These are phyloP conservation scores for Agapanthus africanus DNA, from an alignment of 106 monocot genomes.

Conservation along the genomic window DNA sequence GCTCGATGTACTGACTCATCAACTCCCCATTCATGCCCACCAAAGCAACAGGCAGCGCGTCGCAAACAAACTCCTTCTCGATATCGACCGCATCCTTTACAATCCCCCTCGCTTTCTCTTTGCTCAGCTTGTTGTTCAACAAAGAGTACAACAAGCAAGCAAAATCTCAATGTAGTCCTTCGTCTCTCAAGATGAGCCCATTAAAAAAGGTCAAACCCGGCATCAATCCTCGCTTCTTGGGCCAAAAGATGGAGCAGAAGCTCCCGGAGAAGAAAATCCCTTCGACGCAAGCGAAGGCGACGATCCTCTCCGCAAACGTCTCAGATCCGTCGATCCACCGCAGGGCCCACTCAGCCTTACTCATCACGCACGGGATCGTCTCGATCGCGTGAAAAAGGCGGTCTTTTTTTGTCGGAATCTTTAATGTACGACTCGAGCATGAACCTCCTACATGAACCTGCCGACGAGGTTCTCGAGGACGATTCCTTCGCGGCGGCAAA, in stretches of 20 bases:
- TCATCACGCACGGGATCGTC: constrained; percentile 39
- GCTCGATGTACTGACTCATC: constrained; percentile 17
- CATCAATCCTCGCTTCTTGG: constrained; percentile 64
- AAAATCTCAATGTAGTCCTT: constrained; percentile 56
- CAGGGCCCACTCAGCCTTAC: constrained; percentile 56
- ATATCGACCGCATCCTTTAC: constrained; percentile 10
- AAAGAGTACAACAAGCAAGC: constrained; percentile 31
- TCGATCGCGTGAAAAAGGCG: constrained; percentile 53
- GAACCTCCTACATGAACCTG: constrained; percentile 46
- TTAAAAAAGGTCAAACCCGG: constrained; percentile 48
- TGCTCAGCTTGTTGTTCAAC: constrained; percentile 17
- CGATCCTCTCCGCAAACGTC: constrained; percentile 45
- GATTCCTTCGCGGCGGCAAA: constrained; percentile 77
- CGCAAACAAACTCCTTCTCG: constrained; percentile 11
- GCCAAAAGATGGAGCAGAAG: constrained; percentile 71
- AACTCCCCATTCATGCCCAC: constrained; percentile 12
- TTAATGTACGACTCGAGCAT: constrained; percentile 56
- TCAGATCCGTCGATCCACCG: constrained; percentile 42
- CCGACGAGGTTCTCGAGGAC: constrained; percentile 83
- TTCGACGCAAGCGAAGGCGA: constrained; percentile 62
- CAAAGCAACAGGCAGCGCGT: constrained; percentile 5
- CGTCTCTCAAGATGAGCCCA: constrained; percentile 49
- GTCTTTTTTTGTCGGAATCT: constrained; percentile 29
- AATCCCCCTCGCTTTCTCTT: constrained; percentile 17
- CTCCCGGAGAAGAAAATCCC: constrained; percentile 71